phyloP scores from a whole-genome alignment of 176 grass and related monocot species.

The Melocanna baccifera region DNA sequence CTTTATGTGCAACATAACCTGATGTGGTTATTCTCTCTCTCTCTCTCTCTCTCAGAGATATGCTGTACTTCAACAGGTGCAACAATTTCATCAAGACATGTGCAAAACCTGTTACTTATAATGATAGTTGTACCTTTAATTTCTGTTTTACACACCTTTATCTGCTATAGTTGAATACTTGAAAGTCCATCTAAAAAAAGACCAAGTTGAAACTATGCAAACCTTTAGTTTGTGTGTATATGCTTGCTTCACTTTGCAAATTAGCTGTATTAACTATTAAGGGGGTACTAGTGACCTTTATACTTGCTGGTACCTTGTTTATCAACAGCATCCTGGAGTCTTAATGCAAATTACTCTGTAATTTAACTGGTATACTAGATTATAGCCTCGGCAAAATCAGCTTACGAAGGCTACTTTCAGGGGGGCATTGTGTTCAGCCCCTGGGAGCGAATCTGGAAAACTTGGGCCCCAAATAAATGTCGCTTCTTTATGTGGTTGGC shows the following conservation, averaged over 20 bases:
- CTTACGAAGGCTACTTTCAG: too few relatives aligned
- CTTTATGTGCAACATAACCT: background rate
- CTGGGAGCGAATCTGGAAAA: too few relatives aligned
- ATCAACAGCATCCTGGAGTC: background rate
- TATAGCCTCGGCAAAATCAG: too few relatives aligned
- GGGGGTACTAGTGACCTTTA: background rate
- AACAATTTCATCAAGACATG: background rate
- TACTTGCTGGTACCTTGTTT: slow-evolving; percentile 4
- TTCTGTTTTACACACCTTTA: background rate
- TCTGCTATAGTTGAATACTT: background rate
- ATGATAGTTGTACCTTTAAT: background rate
- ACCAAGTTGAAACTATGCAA: background rate
- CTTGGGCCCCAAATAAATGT: too few relatives aligned
- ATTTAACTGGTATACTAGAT: too few relatives aligned
- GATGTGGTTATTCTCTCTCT: background rate
- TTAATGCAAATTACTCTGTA: background rate
- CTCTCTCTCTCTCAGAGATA: background rate
- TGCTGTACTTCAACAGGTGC: background rate
- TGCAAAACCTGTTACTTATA: background rate
- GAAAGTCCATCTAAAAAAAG: background rate
- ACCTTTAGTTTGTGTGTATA: background rate
- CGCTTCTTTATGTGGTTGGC: too few relatives aligned
- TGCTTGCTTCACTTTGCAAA: background rate
- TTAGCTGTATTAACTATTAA: background rate
- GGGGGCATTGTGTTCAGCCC: too few relatives aligned